Base-by-base conservation (phyloP, 2,329 filamentous ascomycete species). In the Aspergillus texensis region DNA sequence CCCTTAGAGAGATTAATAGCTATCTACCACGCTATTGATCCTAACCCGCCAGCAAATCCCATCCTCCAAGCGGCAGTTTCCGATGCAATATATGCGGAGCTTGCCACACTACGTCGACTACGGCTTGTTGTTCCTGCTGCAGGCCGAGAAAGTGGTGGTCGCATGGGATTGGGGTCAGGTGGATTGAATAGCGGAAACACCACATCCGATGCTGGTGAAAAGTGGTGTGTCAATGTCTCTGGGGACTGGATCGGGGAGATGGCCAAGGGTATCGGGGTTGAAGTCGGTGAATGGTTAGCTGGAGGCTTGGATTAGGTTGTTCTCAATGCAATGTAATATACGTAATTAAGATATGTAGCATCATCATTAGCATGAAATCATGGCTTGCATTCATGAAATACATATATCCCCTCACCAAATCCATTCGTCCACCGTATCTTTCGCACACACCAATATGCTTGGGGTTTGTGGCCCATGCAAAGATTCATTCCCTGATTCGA, bases 221-320 rank as follows among this genome's bases (percentile, higher is more conserved):
- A 81, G 59, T 84, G 82, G 82, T 78, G 77, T 62, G 77, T 82
- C 16, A 82, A 82, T 72, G 78, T 83, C 9, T 79, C 77, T 26
- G 79, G 79, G 6, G 80, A 81, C 55, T 82, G 80, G 79, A 78
- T 83, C 53, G 79, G 77, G 6, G 78, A 79, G 45, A 67, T 82
- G 71, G 80, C 79, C 3, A 79, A 78, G 67, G 77, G 75, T 0
- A 77, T 83, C 65, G 78, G 79, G 9, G 76, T 82, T 57, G 79
- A 80, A 63, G 79, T 82, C 66, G 80, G 80, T 21, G 80, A 82
- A 63, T 80, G 77, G 77, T 65, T 79, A 46, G 77, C 76, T 16
- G 77, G 77, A 60, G 77, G 77, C 19, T 62, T 79, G 64, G 77
- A 79, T 66, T 79, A 62, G 67, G 36, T 32, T 10, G n/a, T 39